phyloP scores from a whole-genome alignment of 805 yeast genomes.

The Schwanniomyces sp. region DNA sequence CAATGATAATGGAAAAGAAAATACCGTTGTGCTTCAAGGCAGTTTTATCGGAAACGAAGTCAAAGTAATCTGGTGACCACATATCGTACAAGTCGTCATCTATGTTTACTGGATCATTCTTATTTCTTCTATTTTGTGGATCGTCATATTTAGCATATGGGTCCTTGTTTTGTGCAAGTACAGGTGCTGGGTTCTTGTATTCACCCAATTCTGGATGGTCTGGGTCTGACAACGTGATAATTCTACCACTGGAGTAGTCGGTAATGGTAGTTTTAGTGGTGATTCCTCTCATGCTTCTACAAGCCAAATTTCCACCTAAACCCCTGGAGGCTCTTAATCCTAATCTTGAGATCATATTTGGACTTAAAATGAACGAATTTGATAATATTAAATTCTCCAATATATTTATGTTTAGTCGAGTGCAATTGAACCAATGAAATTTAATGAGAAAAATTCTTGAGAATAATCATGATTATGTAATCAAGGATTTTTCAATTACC shows the following conservation, averaged over 20 bases:
- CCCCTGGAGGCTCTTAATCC: slow-evolving; percentile 17
- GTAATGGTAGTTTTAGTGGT: slow-evolving; percentile 38
- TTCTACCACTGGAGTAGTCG: slow-evolving; percentile 40
- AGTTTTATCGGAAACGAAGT: slow-evolving; percentile 54
- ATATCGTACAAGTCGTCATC: slow-evolving; percentile 74
- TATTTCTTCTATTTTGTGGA: slow-evolving; percentile 77
- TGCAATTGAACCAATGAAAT: slow-evolving; percentile 14
- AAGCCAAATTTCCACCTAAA: slow-evolving; percentile 10
- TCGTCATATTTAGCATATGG: slow-evolving; percentile 78
- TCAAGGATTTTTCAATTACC: neutral
- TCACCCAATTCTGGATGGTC: slow-evolving; percentile 48
- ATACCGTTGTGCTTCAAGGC: slow-evolving; percentile 60
- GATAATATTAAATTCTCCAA: neutral
- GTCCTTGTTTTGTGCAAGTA: slow-evolving; percentile 62
- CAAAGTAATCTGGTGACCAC: slow-evolving; percentile 83
- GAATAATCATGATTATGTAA: neutral
- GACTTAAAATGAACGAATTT: neutral
- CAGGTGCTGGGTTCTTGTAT: slow-evolving; percentile 61
- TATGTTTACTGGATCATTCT: slow-evolving; percentile 68
- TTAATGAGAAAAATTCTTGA: slow-evolving; percentile 14
- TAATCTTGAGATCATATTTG: slow-evolving; percentile 29
- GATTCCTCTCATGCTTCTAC: slow-evolving; percentile 16
- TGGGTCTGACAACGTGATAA: slow-evolving; percentile 42
- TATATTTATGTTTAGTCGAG: neutral
- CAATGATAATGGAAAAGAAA: slow-evolving; percentile 42